Evolutionary conservation across 768 basidiomycete genomes (phyloP).

Genomic region (Leccinum subgranulosum): DNA sequence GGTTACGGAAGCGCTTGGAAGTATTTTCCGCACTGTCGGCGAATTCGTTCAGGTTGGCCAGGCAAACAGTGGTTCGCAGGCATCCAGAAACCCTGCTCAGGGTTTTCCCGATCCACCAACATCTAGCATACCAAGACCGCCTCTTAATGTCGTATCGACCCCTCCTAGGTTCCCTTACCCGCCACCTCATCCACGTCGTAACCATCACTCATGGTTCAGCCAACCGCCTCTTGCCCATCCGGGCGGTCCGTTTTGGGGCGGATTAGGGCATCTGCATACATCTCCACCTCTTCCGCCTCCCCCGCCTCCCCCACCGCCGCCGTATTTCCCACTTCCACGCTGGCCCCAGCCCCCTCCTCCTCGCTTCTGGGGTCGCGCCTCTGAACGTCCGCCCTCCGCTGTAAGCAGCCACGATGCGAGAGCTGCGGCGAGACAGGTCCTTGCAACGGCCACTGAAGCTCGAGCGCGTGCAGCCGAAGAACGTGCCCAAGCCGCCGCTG

Average conservation of each 20-base stretch:
- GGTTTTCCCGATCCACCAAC: neutral
- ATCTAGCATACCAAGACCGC: conserved; percentile 5
- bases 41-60: conserved; percentile 26
- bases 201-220: conserved; percentile 25
- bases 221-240: conserved; percentile 8
- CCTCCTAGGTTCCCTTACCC: conserved; percentile 16
- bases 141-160: conserved; percentile 8
- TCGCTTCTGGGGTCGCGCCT: conserved; percentile 14
- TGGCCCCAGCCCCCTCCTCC: conserved; percentile 29
- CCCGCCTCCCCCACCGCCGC: conserved; percentile 14
- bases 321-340: conserved; percentile 5
- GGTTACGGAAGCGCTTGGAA: conserved; percentile 60
- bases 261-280: conserved; percentile 17
- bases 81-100: neutral
- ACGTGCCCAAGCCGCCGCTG: neutral
- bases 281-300: conserved; percentile 15
- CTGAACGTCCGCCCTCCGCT: neutral
- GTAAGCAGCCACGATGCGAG: conserved; percentile 7
- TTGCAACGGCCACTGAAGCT: conserved; percentile 18
- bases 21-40: conserved; percentile 54
- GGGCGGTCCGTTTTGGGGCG: conserved; percentile 15
- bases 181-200: conserved; percentile 18
- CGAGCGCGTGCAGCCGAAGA: conserved; percentile 8
- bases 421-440: conserved; percentile 12
- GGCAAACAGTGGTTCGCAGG: conserved; percentile 3